Base-by-base conservation (phyloP, 2,329 filamentous ascomycete genomes). In the Phyllosticta citriasiana region DNA sequence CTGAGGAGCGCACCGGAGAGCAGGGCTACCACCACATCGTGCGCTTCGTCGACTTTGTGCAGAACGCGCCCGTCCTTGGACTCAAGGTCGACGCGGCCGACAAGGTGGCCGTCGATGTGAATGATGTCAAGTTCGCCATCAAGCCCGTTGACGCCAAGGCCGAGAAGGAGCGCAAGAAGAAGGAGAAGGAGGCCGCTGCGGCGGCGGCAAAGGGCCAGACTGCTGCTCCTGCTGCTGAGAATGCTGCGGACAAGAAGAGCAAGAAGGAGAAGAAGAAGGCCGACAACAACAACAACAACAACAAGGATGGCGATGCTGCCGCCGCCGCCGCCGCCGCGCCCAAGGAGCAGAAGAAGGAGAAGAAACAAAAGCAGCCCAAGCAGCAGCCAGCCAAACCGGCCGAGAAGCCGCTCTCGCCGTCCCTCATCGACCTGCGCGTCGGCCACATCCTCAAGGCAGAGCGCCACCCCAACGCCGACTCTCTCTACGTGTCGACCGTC, bases 371-470 rank as follows among this genome's bases (percentile, higher is more conserved):
- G 79, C 84, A 86, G 54, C 87, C 88, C 60, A 94, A 93, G 79
- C 84, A 83, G 65, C 86, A 76, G 63, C 80, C 81, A 68, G 73
- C 87, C 14, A 79, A 84, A 2, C 61, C 89, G 5, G 82, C 84
- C 57, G 83, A 91, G 57, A 88, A 91, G 12, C 88, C 90, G 1
- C 85, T 91, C 4, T 89, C 90, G 1, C 94, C 94, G 2, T 81
- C 83, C 63, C 84, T 96, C 64, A 97, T 99, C 72, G 94, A 99
- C 74, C 87, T 99, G 57, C 88, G 94, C 65, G 93, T 99, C 64
- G 94, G 94, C 64, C 94, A 97, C 80, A 97, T 99, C 69, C 86
- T 99, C 71, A 96, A 97, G 78, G 92, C 92, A 57, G 84, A 94
- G 77, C 88, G 91, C 75, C 94, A 99, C 80, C 94, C 94, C 59